phyloP scores from a whole-genome alignment of 768 basidiomycete genomes.

The Tulasnella sp. region DNA sequence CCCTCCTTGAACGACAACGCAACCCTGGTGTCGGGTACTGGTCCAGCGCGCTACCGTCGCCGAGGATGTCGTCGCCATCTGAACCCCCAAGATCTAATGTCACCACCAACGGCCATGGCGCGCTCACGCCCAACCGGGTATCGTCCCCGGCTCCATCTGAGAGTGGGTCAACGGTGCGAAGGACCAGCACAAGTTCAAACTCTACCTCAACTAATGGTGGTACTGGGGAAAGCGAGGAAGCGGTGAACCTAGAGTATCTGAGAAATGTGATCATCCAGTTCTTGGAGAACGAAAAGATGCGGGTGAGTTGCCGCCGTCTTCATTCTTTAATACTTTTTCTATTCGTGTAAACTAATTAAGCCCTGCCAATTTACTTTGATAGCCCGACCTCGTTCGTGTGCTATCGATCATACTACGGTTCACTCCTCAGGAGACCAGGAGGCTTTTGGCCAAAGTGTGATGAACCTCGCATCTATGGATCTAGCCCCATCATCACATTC shows the following conservation, averaged over 20 bases:
- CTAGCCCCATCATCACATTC: no score
- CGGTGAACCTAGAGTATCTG: conserved; percentile 90
- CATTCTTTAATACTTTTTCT: background rate
- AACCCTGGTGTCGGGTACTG: conserved; percentile 94
- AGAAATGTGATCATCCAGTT: conserved; percentile 96
- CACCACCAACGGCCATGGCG: background rate
- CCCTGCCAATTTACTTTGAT: no score
- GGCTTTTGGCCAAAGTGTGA: conserved; percentile 73
- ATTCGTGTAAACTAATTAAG: no score
- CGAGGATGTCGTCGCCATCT: conserved; percentile 22
- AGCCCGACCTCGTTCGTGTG: conserved; percentile 87
- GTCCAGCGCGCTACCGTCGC: conserved; percentile 34
- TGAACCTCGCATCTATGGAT: background rate
- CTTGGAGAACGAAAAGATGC: conserved; percentile 96
- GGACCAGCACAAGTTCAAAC: background rate
- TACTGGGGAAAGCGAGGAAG: conserved; percentile 56
- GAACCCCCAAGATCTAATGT: conserved; percentile 1
- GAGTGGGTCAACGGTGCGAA: background rate
- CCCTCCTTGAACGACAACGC: conserved; percentile 78
- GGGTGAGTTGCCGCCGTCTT: conserved; percentile 51
- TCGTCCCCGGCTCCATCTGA: conserved; percentile 8
- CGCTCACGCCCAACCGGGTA: background rate
- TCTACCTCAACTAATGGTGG: conserved; percentile 3
- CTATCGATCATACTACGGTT: conserved; percentile 87
- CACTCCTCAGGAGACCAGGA: conserved; percentile 87